Evolutionary conservation across 805 yeast species (phyloP).

Genomic region (Yarrowia sp.): DNA sequence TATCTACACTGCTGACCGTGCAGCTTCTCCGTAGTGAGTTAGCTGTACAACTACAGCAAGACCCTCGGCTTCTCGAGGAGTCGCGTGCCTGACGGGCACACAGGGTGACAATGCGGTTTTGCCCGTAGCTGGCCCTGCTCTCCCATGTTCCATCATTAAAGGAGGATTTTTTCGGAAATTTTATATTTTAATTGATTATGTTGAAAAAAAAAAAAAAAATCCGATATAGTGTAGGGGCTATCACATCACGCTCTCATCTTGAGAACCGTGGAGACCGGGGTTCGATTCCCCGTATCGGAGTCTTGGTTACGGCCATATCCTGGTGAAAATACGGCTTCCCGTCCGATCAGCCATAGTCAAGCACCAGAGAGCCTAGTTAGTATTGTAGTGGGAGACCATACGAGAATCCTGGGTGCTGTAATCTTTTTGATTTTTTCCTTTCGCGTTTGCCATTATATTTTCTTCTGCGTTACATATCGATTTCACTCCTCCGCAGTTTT

Average conservation of each 20-base stretch:
- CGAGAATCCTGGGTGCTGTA: constrained; percentile 24
- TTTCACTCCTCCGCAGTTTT: background rate
- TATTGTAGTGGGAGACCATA: constrained; percentile 25
- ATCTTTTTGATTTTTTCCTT: background rate
- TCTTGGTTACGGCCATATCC: constrained; percentile 22
- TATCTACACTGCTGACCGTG: no score
- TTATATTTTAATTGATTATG: no score
- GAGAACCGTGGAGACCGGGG: constrained; percentile 25
- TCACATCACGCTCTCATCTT: constrained; percentile 23
- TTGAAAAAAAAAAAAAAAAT: background rate
- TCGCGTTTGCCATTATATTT: background rate
- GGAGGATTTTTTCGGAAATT: no score
- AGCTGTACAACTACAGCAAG: no score
- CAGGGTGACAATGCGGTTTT: no score
- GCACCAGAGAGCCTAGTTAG: constrained; percentile 24
- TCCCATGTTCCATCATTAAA: no score
- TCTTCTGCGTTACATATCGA: background rate
- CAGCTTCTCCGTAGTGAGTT: no score
- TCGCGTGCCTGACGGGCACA: no score
- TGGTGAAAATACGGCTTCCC: constrained; percentile 25
- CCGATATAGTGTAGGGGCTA: constrained; percentile 25
- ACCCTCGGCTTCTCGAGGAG: no score
- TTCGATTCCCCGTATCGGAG: constrained; percentile 25
- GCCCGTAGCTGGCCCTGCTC: no score
- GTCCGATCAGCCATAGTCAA: constrained; percentile 24